phyloP scores from a whole-genome alignment of 805 yeast species.

The Metschnikowia noctiluminum region DNA sequence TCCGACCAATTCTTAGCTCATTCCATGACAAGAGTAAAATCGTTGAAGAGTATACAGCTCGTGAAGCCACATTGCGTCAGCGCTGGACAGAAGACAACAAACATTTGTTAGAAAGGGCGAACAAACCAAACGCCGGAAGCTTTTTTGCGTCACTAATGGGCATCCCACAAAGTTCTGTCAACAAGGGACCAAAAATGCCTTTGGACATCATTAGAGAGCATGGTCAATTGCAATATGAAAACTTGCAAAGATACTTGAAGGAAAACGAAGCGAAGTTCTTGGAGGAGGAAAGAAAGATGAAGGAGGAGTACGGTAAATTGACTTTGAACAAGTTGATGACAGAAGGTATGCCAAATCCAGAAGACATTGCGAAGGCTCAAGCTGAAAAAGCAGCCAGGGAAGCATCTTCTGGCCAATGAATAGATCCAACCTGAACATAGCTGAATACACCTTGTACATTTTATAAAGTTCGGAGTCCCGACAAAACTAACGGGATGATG shows the following conservation, averaged over 20 bases:
- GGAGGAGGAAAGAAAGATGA: constrained; percentile 82
- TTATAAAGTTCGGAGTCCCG: no score
- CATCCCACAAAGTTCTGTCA: constrained; percentile 44
- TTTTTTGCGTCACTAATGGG: constrained; percentile 66
- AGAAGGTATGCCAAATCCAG: constrained; percentile 78
- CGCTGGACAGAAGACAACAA: constrained; percentile 58
- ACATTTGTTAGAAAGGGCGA: constrained; percentile 29
- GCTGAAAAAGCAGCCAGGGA: constrained; percentile 27
- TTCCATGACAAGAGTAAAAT: constrained; percentile 65
- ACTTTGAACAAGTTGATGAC: constrained; percentile 82
- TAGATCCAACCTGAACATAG: constrained; percentile 11
- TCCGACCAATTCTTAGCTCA: constrained; percentile 79
- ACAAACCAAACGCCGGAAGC: constrained; percentile 43
- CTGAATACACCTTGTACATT: constrained; percentile 6
- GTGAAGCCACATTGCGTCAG: constrained; percentile 73
- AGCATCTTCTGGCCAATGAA: constrained; percentile 8
- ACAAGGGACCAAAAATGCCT: constrained; percentile 66
- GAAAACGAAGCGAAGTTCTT: constrained; percentile 64
- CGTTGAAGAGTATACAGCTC: constrained; percentile 72
- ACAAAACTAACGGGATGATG: no score
- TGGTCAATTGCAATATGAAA: constrained; percentile 84
- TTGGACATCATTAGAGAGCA: constrained; percentile 86
- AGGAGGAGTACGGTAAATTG: constrained; percentile 76
- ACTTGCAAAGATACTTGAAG: constrained; percentile 61
- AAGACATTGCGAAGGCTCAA: constrained; percentile 49